These are phyloP conservation scores for Candida sanyaensis DNA, from an alignment of 1,139 yeast species.

Conservation along the genomic window DNA sequence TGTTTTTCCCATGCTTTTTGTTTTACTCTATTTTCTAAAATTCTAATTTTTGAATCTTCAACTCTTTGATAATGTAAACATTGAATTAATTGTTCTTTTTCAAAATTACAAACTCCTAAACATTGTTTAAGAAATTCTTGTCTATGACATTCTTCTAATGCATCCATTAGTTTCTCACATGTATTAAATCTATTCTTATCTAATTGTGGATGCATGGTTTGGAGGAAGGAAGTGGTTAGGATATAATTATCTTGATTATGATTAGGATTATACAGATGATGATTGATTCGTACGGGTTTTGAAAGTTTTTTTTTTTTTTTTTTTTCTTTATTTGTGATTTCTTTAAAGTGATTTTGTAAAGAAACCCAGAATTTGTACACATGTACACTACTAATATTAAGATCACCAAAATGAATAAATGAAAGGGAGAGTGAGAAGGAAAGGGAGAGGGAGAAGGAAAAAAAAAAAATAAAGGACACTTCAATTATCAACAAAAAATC, in stretches of 20 bases:
- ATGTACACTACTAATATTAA: no score
- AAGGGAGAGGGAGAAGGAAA: not conserved
- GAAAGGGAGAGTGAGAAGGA: no score
- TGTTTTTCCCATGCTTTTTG: conserved; percentile 54
- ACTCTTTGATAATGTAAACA: conserved; percentile 82
- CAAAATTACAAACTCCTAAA: conserved; percentile 84
- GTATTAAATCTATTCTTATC: conserved; percentile 50
- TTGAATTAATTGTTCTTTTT: conserved; percentile 73
- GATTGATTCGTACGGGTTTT: not conserved
- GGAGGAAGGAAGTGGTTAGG: not conserved
- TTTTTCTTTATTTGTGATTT: no score
- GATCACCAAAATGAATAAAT: no score
- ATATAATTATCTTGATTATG: no score
- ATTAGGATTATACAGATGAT: no score
- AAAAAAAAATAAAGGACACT: not conserved
- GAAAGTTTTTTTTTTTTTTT: not conserved
- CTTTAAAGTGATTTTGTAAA: not conserved
- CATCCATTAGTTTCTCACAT: conserved; percentile 82
- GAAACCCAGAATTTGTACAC: not conserved
- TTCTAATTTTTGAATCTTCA: conserved; percentile 64
- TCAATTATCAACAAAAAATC: not conserved
- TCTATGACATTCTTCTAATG: conserved; percentile 86
- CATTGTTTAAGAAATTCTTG: conserved; percentile 69
- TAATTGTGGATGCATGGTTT: conserved; percentile 48
- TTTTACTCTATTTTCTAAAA: conserved; percentile 56